Percentiles rank a stretch among this genome's conserved stretches.
Conservation (phyloP, 2,329 filamentous ascomycete species). For the Fusarium veterinarium region DNA sequence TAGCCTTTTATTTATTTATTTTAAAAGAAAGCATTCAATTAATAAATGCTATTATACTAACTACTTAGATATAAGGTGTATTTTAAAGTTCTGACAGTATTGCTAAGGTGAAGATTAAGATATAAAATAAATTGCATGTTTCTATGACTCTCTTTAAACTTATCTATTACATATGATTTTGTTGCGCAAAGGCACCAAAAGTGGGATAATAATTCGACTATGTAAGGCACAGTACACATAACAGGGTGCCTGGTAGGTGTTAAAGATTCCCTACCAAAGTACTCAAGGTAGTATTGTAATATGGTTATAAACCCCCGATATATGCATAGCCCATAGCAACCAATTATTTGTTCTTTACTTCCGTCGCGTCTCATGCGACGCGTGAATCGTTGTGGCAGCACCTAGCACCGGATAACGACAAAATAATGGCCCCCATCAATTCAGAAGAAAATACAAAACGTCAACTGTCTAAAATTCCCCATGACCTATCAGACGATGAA, state of each 20-base stretch:
- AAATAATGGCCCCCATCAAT: conserved; percentile 43
- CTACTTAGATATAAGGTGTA: neutral
- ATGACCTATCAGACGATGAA: conserved; percentile 87
- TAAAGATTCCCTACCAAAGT: neutral
- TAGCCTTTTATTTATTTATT: neutral
- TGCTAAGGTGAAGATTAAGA: neutral
- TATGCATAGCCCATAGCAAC: conserved; percentile 41
- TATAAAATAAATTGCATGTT: neutral
- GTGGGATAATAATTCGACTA: neutral
- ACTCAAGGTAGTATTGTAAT: neutral
- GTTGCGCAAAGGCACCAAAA: neutral
- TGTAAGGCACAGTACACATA: neutral
- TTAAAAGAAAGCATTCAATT: neutral
- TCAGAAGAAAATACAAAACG: conserved; percentile 31
- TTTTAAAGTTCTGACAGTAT: too few relatives aligned
- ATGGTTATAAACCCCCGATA: conserved; percentile 11
- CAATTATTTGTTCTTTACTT: conserved; percentile 23
- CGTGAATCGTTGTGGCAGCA: conserved; percentile 37
- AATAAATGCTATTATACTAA: neutral
- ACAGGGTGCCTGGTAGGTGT: neutral
- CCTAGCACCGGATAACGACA: conserved; percentile 19
- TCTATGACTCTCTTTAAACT: neutral
- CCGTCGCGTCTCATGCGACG: conserved; percentile 48
- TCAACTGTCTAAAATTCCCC: conserved; percentile 8
- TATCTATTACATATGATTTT: neutral